Base-by-base conservation (phyloP, 352 stramenopile species). In the Pythium myriotylum region DNA sequence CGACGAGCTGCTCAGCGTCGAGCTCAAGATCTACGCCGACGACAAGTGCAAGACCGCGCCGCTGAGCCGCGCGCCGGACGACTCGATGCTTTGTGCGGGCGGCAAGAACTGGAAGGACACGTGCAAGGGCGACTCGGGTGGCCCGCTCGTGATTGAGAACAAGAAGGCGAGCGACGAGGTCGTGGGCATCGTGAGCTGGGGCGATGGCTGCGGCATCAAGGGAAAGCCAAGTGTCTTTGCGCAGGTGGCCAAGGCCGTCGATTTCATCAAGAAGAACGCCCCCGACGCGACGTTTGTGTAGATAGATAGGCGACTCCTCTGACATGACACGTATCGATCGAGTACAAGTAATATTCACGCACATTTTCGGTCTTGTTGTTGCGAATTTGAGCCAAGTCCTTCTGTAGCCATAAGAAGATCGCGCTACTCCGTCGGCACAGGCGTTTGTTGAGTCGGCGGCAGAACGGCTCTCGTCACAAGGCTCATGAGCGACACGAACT, bases 161-260 rank as follows among this genome's bases (percentile, higher is more conserved):
- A 47, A 47, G 40, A 52, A 19, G 23, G 29, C 29, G 29, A 35
- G 29, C 29, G 41, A 75, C 77, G 52, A 49, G 6, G 35, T 76
- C 19, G 71, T 81, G 8, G 76, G 76, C 20, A 29, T 81, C 29
- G 62, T 75, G 2, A 69, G 43, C 42, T 89, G 72, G 69, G 72
- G 71, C n/a, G 63, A 63, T 40, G 70, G 63, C 26, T 81, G 59
- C 45, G 71, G 32, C 16, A 14, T 22, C 14, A 17, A 43, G 27
- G 45, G 65, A 12, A 68, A 61, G 27, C 72, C 72, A 3, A 62
- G 72, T 37, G 67, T 78, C 16, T 78, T 77, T 27, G 37, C 64
- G 40, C 20, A 19, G 7, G 40, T 47, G 4, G 17, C 40, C 17
- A 47, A 47, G 40, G 40, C 40, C 20, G 16, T 23, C 16, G 45